Evolutionary conservation across 2,329 filamentous ascomycete species (phyloP), one percentile per base, ranked within the genome.

Genomic region (Ophiosphaerella narmari): DNA sequence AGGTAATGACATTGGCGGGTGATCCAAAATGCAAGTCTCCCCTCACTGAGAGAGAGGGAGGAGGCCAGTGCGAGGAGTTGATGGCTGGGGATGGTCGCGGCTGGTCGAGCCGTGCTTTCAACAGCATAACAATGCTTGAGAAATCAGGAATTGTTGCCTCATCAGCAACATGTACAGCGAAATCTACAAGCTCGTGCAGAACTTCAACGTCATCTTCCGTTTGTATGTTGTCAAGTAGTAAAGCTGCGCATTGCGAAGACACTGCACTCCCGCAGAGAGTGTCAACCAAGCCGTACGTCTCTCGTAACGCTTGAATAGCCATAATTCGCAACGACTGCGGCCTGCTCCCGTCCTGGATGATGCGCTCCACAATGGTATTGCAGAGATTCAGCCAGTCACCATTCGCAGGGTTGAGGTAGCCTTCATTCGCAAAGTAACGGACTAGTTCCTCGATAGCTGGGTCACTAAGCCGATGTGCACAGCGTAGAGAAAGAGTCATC

Each of bases 351-450:
- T 89, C 83, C 36, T 81, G 80, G 59, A 89, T 85, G 63, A 91
- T 87, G 1, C 80, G 80, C 16, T 82, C 76, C 13, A 90, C 68
- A 1, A 91, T 79, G 23, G 83, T 73, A 13, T 76, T 74, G 46
- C 88, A 77, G 44, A 89, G 88, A 2, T 80, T 74, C 54, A 87
- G 80, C 88, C 88, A 91, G 32, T 83, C 77, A 39, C 80, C 72
- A 59, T 90, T 86, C 0, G 88, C 89, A 2, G 88, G 88, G 38
- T 86, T 87, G 60, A 89, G 88, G 61, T 84, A 86, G 39, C 86
- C 80, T 56, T 88, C 87, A 45, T 89, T 83, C 47, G 82, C 80
- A 56, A 87, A 88, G 65, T 89, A 85, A 38, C 84, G 81, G 37
- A 91, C 79, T 21, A 90, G 81, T 9, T 87, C 76, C 39, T 80